phyloP scores from a whole-genome alignment of 2,329 filamentous ascomycete genomes.

The Trichoderma endophyticum region DNA sequence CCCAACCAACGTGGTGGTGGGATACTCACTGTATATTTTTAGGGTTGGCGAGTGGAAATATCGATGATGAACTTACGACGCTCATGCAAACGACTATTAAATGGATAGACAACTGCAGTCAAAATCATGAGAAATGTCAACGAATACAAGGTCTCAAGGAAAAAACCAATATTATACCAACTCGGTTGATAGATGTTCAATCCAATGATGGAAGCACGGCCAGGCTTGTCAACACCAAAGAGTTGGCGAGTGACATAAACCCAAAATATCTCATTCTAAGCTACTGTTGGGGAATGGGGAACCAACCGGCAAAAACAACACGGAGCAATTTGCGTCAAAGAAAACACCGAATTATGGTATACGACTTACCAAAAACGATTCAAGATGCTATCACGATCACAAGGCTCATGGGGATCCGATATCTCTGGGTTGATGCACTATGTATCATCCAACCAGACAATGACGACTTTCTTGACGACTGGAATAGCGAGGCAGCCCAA shows the following conservation, averaged over 20 bases:
- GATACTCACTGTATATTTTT: not conserved
- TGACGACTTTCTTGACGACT: not conserved
- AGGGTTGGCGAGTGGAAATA: not conserved
- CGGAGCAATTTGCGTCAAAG: not conserved
- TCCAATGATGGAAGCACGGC: not conserved
- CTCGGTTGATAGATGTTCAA: not conserved
- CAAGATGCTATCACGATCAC: not conserved
- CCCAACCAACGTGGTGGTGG: not conserved
- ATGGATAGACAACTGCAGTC: not conserved
- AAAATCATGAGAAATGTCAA: not conserved
- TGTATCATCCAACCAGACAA: not conserved
- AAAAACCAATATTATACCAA: not conserved
- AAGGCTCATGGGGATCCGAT: not conserved
- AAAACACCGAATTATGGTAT: not conserved
- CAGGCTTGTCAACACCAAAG: not conserved
- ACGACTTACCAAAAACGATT: not conserved
- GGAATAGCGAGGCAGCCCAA: not conserved
- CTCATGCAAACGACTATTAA: not conserved
- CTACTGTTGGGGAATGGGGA: not conserved
- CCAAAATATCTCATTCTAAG: not conserved
- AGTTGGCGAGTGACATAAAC: not conserved
- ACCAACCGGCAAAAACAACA: not conserved
- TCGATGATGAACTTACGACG: not conserved
- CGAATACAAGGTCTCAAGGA: not conserved
- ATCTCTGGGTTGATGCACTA: not conserved